Conservation (phyloP, 495 filamentous ascomycete genomes). For the Viridothelium virens region DNA sequence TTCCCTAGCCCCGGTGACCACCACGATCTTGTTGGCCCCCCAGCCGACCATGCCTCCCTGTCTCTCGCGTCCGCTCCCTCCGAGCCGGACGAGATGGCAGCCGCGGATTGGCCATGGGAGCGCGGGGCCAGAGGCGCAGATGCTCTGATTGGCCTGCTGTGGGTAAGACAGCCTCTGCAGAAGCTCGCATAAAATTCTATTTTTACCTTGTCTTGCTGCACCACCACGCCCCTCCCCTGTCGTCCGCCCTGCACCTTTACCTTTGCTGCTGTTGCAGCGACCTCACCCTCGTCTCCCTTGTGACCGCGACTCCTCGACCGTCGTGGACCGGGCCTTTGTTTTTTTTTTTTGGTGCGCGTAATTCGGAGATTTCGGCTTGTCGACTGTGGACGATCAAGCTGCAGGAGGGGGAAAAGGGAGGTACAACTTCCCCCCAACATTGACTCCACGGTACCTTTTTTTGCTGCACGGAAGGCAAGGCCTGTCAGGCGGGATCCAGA, state of each 20-base stretch:
- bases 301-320: not conserved
- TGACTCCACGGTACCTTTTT: too few species aligned
- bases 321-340: not conserved
- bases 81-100: conserved; percentile 2
- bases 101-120: not conserved
- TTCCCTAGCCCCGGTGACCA: conserved; percentile 10
- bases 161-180: conserved; percentile 11
- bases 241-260: not conserved
- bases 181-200: conserved; percentile 8
- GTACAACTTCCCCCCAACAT: not conserved
- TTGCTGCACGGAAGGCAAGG: too few species aligned
- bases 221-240: not conserved
- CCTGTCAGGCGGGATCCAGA: not conserved
- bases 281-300: not conserved
- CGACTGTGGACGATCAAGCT: not conserved
- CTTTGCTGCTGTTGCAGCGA: conserved; percentile 10
- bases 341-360: not conserved
- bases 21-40: not conserved
- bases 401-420: not conserved
- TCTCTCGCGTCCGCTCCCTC: conserved; percentile 1
- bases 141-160: conserved; percentile 4
- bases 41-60: conserved; percentile 1
- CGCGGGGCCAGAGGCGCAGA: conserved; percentile 4
- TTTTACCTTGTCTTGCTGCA: conserved; percentile 1
- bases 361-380: not conserved